Evolutionary conservation across 2,329 filamentous ascomycete genomes (phyloP).

Genomic region (Neoarthrinium moseri): DNA sequence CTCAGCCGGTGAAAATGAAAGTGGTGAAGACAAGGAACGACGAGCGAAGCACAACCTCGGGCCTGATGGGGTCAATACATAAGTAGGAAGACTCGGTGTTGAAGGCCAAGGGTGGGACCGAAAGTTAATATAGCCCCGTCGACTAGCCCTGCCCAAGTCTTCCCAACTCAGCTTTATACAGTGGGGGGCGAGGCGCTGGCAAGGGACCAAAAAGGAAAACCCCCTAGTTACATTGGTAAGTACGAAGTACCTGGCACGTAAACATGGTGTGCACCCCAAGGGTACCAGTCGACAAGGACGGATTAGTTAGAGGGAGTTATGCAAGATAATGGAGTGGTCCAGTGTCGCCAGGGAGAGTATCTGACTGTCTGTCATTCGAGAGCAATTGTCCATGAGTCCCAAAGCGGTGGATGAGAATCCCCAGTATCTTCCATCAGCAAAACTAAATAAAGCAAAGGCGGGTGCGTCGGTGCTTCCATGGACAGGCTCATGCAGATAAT

Average conservation of each 20-base stretch:
- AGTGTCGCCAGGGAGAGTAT: too few relatives aligned
- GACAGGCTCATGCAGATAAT: too few relatives aligned
- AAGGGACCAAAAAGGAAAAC: not conserved
- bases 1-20: constrained; percentile 2
- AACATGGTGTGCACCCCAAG: constrained; percentile 1
- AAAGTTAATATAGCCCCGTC: not conserved
- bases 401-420: too few relatives aligned
- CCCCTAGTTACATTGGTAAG: not conserved
- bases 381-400: too few relatives aligned
- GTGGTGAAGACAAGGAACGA: not conserved
- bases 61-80: not conserved
- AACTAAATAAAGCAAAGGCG: too few relatives aligned
- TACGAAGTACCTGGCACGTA: not conserved
- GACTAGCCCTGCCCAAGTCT: too few relatives aligned
- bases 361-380: too few relatives aligned
- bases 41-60: not conserved
- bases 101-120: not conserved
- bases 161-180: not conserved
- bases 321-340: too few relatives aligned
- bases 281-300: too few relatives aligned
- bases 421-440: too few relatives aligned
- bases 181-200: not conserved
- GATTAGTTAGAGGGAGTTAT: too few relatives aligned
- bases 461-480: too few relatives aligned
- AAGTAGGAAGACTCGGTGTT: not conserved